Conservation (phyloP, 192 early-diverging fungal genomes). For the Ambispora gerdemannii region DNA sequence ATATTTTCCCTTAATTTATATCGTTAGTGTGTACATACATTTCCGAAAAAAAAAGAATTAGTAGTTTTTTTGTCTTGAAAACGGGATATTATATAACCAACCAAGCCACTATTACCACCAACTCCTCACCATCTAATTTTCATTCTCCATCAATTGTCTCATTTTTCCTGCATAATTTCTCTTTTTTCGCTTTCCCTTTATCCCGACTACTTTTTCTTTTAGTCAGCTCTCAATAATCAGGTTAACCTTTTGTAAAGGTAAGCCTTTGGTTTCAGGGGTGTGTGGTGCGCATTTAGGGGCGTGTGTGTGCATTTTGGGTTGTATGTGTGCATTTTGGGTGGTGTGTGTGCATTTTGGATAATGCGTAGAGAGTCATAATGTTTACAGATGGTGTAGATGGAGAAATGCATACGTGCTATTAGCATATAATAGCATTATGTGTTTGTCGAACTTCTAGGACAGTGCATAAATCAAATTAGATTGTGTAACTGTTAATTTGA, state of each 20-base stretch:
- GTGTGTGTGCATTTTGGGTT: neutral
- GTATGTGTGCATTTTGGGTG: too few relatives aligned
- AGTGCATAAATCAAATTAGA: too few relatives aligned
- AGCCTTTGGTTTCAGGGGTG: neutral
- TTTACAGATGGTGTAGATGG: too few relatives aligned
- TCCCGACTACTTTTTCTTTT: neutral
- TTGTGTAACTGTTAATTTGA: too few relatives aligned
- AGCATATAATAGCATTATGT: too few relatives aligned
- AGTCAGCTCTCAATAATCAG: neutral
- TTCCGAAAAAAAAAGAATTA: too few relatives aligned
- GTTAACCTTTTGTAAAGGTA: conserved; percentile 18
- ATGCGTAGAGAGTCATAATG: too few relatives aligned
- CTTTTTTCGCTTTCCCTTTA: neutral
- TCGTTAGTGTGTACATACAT: neutral
- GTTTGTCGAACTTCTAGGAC: too few relatives aligned
- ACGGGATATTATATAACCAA: neutral
- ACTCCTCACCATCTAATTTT: conserved; percentile 6
- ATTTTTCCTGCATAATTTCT: neutral
- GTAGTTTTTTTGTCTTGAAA: neutral
- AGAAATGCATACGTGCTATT: too few relatives aligned
- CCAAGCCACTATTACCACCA: neutral
- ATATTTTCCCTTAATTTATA: neutral
- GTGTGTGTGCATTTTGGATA: too few relatives aligned
- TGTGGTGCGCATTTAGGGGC: neutral
- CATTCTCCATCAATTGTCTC: too few relatives aligned